phyloP scores from a whole-genome alignment of 1,284 basidiomycete species.

The Anthracocystis setariae region DNA sequence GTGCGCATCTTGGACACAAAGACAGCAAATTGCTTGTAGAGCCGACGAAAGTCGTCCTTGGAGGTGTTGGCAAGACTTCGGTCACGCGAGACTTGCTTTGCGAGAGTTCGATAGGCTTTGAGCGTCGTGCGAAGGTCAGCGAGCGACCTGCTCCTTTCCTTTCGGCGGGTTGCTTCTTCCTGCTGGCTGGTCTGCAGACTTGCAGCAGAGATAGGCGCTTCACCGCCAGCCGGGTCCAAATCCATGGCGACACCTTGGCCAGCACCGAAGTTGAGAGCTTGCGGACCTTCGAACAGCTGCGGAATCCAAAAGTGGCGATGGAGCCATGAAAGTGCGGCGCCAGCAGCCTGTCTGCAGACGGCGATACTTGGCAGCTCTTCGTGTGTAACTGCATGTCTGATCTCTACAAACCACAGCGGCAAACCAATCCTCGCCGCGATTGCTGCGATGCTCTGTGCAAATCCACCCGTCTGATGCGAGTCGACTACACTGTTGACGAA shows the following conservation, averaged over 20 bases:
- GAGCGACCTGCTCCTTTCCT: constrained; percentile 27
- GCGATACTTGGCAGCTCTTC: constrained; percentile 90
- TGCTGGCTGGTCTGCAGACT: background rate
- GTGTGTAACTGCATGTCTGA: constrained; percentile 93
- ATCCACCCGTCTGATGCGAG: constrained; percentile 82
- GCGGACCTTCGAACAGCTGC: constrained; percentile 31
- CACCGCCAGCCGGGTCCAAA: constrained; percentile 11
- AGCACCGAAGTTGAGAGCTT: constrained; percentile 1
- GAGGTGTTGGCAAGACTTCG: constrained; percentile 39
- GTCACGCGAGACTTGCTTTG: constrained; percentile 51
- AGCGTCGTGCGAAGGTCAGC: constrained; percentile 31
- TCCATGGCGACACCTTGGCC: constrained; percentile 5
- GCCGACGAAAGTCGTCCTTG: constrained; percentile 29
- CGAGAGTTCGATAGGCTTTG: constrained; percentile 48
- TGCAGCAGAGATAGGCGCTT: constrained; percentile 10
- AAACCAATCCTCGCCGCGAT: constrained; percentile 87
- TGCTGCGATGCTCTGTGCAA: constrained; percentile 85
- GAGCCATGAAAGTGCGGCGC: constrained; percentile 64
- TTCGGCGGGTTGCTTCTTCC: constrained; percentile 14
- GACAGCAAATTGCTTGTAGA: constrained; percentile 33
- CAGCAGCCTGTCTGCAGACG: constrained; percentile 79
- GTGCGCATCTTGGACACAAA: constrained; percentile 38
- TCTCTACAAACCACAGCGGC: constrained; percentile 89
- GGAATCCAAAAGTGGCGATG: constrained; percentile 55
- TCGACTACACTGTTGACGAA: constrained; percentile 88